Evolutionary conservation across 345 rosid species (phyloP).

Genomic region (Zanthoxylum bungeanum): DNA sequence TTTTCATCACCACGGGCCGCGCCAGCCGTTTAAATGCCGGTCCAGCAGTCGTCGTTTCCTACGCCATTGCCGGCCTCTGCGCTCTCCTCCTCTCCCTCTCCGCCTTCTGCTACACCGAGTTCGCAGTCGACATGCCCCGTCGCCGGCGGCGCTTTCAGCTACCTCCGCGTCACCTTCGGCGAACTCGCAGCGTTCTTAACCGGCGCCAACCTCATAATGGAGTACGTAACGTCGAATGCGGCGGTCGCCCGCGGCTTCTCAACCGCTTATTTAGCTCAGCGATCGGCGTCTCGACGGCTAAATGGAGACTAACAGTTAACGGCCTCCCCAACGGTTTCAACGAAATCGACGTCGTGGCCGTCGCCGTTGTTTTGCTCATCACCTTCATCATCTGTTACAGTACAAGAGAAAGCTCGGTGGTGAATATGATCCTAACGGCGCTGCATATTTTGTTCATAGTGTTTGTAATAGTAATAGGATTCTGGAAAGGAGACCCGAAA

Average conservation of each 20-base stretch:
- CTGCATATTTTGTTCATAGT: slow-evolving; percentile 71
- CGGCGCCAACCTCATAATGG: slow-evolving; percentile 81
- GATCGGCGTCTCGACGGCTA: slow-evolving; percentile 62
- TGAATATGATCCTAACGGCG: slow-evolving; percentile 75
- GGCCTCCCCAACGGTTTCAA: slow-evolving; percentile 71
- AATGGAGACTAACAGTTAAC: slow-evolving; percentile 57
- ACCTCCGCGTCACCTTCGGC: slow-evolving; percentile 87
- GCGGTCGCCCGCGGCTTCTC: slow-evolving; percentile 81
- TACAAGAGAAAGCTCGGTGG: slow-evolving; percentile 69
- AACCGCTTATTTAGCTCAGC: slow-evolving; percentile 73
- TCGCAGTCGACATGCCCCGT: slow-evolving; percentile 95
- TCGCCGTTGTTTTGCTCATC: slow-evolving; percentile 44
- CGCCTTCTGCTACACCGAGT: slow-evolving; percentile 95
- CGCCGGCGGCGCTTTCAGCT: slow-evolving; percentile 98
- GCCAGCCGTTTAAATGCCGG: slow-evolving; percentile 67
- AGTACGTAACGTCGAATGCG: slow-evolving; percentile 92
- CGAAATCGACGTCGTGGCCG: slow-evolving; percentile 69
- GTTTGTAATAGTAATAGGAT: slow-evolving; percentile 76
- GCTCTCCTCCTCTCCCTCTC: slow-evolving; percentile 97
- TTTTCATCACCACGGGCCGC: slow-evolving; percentile 74
- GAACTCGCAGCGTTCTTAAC: slow-evolving; percentile 86
- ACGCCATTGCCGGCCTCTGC: slow-evolving; percentile 95
- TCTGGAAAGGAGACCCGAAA: slow-evolving; percentile 57
- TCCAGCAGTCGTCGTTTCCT: slow-evolving; percentile 75
- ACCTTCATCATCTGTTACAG: slow-evolving; percentile 77